A percentile compares a stretch with the other conserved stretches of the same genome.
Conservation (phyloP, 1,284 basidiomycete genomes). For the Melampsora americana region DNA sequence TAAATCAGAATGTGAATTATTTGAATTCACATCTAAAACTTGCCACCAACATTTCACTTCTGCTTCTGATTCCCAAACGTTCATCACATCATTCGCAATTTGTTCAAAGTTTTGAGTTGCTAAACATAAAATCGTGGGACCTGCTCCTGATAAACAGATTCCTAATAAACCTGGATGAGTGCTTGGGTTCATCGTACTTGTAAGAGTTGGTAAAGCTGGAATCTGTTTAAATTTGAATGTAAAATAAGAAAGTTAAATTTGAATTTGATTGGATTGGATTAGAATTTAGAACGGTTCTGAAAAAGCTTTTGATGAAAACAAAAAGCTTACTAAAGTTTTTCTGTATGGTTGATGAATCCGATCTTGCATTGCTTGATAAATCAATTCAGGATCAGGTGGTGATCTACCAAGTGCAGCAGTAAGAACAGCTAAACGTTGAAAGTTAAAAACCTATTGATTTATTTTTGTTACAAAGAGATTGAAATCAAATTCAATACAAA, state of each 20-base stretch:
- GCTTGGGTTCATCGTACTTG: conserved; percentile 77
- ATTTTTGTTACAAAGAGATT: too few relatives aligned
- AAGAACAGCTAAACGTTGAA: conserved; percentile 94
- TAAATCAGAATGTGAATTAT: not conserved
- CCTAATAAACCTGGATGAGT: conserved; percentile 91
- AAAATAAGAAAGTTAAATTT: not conserved
- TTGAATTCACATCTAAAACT: conserved; percentile 46
- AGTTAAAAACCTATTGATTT: conserved; percentile 92
- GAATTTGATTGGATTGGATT: too few relatives aligned
- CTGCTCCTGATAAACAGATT: conserved; percentile 95
- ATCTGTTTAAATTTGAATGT: conserved; percentile 63
- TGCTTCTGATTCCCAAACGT: conserved; percentile 46
- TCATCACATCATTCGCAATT: conserved; percentile 47
- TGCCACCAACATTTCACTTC: conserved; percentile 47
- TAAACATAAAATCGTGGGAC: conserved; percentile 95
- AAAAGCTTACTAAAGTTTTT: conserved; percentile 69
- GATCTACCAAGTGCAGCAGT: conserved; percentile 87
- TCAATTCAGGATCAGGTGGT: conserved; percentile 87
- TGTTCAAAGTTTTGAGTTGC: conserved; percentile 77
- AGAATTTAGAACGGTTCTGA: too few relatives aligned
- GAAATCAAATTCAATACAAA: too few relatives aligned
- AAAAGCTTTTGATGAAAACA: too few relatives aligned
- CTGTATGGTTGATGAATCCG: conserved; percentile 96
- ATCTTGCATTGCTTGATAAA: conserved; percentile 99
- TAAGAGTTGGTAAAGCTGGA: conserved; percentile 86